phyloP scores from a whole-genome alignment of 2,329 filamentous ascomycete genomes.

The Cordyceps militaris region DNA sequence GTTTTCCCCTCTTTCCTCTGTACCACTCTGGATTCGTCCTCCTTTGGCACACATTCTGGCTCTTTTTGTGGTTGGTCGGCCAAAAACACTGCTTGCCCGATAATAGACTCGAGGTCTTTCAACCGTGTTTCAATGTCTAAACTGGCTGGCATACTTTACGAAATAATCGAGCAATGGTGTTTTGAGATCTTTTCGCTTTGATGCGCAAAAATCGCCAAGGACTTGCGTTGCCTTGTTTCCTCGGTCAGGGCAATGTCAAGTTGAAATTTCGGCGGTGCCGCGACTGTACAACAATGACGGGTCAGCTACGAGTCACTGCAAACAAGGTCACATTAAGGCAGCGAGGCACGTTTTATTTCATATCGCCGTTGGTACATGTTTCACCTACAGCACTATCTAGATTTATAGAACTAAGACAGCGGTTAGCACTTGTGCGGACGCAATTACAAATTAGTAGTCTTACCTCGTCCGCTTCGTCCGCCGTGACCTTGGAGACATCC shows the following conservation, averaged over 20 bases:
- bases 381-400: conserved; percentile 20
- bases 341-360: background rate
- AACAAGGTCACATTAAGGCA: background rate
- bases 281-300: background rate
- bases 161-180: background rate
- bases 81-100: conserved; percentile 1
- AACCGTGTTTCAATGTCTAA: background rate
- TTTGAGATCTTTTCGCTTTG: background rate
- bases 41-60: background rate
- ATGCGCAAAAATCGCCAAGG: background rate
- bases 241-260: background rate
- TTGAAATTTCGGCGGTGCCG: background rate
- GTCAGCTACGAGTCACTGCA: background rate
- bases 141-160: background rate
- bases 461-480: conserved; percentile 63
- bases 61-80: background rate
- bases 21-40: background rate
- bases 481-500: conserved; percentile 57
- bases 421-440: conserved; percentile 19
- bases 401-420: conserved; percentile 29
- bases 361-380: background rate
- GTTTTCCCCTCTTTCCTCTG: background rate
- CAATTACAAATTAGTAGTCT: conserved; percentile 14
- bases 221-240: background rate
- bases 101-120: conserved; percentile 4